These are phyloP conservation scores for Pythium apleroticum DNA, from an alignment of 352 stramenopile genomes.

Conservation along the genomic window DNA sequence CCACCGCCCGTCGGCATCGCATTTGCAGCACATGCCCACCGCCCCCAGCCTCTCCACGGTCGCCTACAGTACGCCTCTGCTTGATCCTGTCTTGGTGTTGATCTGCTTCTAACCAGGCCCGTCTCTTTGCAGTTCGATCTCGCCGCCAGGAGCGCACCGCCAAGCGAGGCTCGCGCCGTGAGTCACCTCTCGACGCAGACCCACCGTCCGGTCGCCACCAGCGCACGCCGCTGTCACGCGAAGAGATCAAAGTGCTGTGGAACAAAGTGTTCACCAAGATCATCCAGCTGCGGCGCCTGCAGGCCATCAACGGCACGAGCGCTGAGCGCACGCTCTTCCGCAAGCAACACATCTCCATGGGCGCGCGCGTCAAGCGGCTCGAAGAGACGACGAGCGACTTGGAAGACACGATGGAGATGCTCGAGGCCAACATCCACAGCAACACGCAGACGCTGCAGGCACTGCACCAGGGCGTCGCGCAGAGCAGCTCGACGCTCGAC, in stretches of 20 bases:
- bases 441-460: constrained; percentile 41
- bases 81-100: neutral
- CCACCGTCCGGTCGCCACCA: neutral
- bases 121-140: constrained; percentile 26
- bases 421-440: constrained; percentile 41
- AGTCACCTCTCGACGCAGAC: neutral
- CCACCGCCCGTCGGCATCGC: neutral
- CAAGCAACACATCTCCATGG: constrained; percentile 64
- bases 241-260: constrained; percentile 46
- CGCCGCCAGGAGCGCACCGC: constrained; percentile 30
- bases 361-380: constrained; percentile 52
- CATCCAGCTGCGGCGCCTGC: constrained; percentile 53
- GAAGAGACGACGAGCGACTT: constrained; percentile 52
- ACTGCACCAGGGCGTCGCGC: constrained; percentile 36
- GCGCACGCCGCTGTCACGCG: constrained; percentile 36
- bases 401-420: constrained; percentile 50
- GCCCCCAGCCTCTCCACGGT: constrained; percentile 28
- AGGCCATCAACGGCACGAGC: constrained; percentile 50
- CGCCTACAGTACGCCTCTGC: constrained; percentile 24
- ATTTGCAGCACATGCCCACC: constrained; percentile 31
- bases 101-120: neutral
- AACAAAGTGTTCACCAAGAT: constrained; percentile 47
- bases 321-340: constrained; percentile 55
- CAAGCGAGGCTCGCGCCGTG: constrained; percentile 27
- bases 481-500: constrained; percentile 39